Percentiles rank a stretch among this genome's conserved stretches.
phyloP scores from a whole-genome alignment of 768 basidiomycete species.

The Hygrocybe punicea region DNA sequence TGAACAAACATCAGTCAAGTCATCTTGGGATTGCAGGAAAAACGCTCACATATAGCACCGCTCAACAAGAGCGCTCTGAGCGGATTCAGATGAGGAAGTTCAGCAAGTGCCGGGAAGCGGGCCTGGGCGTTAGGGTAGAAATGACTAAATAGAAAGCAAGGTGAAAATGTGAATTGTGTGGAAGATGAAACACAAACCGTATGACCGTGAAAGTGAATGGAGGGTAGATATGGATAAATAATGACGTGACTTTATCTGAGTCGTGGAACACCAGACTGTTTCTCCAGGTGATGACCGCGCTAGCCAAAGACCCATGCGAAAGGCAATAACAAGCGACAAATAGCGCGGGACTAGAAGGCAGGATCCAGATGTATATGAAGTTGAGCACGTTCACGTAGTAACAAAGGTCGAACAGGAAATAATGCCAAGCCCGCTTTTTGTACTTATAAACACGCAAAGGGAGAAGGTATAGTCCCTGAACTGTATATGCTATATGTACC shows the following conservation, averaged over 20 bases:
- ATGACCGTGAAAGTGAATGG: conserved; percentile 91
- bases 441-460: conserved; percentile 82
- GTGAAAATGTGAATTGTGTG: background rate
- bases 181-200: conserved; percentile 46
- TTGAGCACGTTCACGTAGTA: conserved; percentile 92
- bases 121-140: conserved; percentile 76
- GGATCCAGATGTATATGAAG: conserved; percentile 86
- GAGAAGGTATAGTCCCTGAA: conserved; percentile 72
- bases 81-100: conserved; percentile 70
- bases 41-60: conserved; percentile 75
- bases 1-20: conserved; percentile 14
- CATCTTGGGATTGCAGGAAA: background rate
- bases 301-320: conserved; percentile 85
- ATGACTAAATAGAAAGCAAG: conserved; percentile 50
- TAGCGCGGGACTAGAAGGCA: conserved; percentile 71
- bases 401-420: conserved; percentile 90
- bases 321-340: conserved; percentile 93
- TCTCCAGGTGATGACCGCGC: conserved; percentile 96
- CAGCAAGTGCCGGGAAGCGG: conserved; percentile 80
- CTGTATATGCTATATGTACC: conserved; percentile 84
- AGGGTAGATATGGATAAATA: conserved; percentile 94
- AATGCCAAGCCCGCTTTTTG: conserved; percentile 92
- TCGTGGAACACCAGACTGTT: conserved; percentile 99
- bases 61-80: conserved; percentile 71
- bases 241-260: conserved; percentile 89